Base-by-base conservation (phyloP, 768 basidiomycete species). In the Trametes elegans region DNA sequence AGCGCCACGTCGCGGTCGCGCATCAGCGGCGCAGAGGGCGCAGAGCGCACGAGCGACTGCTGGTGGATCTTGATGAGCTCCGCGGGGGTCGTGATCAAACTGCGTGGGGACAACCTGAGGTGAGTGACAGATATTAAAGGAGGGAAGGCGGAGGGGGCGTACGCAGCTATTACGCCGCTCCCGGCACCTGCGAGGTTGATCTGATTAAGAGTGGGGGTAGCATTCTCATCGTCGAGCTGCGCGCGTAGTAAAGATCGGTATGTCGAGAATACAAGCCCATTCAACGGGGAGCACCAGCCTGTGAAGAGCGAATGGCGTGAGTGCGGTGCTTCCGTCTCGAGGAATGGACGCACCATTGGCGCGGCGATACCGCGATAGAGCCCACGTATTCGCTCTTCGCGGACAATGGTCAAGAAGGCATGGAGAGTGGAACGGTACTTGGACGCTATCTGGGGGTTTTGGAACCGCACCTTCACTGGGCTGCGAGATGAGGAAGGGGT, bases 11-110 rank as follows among this genome's bases (percentile, higher is more conserved):
- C 70, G 9, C 74, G 79, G 73, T 47, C 72, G 40, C 64, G 23
- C 68, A 41, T 73, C 64, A 10, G 65, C 45, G 40, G 44, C 54
- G 44, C 58, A 60, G 41, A 35, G 36, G 47, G 50, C 21, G 46
- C 5, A n/a, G 53, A 23, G 52, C 32, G 59, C 38, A 58, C 59
- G 43, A 79, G 70, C 27, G 81, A 78, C 61, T 92, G 89, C 61
- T 90, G 88, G 29, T 87, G 80, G 67, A 94, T 91, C 76, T 96
- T 96, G 72, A 96, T 77, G 1, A 94, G 79, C 60, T 96, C 94
- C 7, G 85, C 89, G 0, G 93, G 93, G 1, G 88, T 85, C 2
- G 90, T 89, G 52, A 95, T 69, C 9, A 90, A 61, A 5, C 90
- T 92, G 53, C 14, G 24, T 9, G 28, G 2, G 48, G 36, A 13